These are phyloP conservation scores for Fusarium tanahbumbuense DNA, from an alignment of 2,329 filamentous ascomycete genomes.

Conservation along the genomic window DNA sequence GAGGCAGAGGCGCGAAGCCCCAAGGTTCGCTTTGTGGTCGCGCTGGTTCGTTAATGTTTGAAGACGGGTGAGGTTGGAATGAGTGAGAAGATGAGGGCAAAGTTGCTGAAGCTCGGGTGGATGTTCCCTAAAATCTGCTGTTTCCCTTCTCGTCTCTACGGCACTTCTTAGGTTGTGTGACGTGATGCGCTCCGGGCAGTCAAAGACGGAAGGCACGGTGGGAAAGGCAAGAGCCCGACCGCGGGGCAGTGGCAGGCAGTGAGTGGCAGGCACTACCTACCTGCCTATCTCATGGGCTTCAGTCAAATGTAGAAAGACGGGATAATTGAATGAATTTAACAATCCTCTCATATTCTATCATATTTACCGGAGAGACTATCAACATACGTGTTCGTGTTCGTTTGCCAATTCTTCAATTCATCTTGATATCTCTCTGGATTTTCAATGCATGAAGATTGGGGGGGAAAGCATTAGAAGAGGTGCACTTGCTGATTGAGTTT, in stretches of 20 bases:
- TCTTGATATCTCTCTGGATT: not conserved
- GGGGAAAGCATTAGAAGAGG: not conserved
- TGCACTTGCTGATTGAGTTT: conserved; percentile 21
- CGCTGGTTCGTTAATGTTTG: conserved; percentile 15
- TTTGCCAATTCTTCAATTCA: not conserved
- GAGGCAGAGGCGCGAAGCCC: conserved; percentile 18
- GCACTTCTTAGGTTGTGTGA: conserved; percentile 32
- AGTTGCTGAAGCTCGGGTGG: conserved; percentile 23
- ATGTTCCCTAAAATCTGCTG: conserved; percentile 35
- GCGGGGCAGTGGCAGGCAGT: conserved; percentile 8
- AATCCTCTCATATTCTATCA: not conserved
- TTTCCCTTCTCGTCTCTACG: conserved; percentile 9
- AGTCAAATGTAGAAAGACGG: not conserved
- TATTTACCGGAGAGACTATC: not conserved
- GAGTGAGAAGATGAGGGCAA: conserved; percentile 22
- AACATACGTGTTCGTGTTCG: not conserved
- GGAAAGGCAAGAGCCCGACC: conserved; percentile 21
- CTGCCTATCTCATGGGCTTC: not conserved
- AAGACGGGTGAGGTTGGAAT: conserved; percentile 17
- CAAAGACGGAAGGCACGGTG: conserved; percentile 29
- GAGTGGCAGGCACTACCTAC: not conserved
- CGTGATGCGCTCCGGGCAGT: conserved; percentile 32
- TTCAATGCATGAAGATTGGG: not conserved
- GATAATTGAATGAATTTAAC: not conserved
- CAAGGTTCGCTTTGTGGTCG: conserved; percentile 20